Evolutionary conservation across 495 filamentous ascomycete species (phyloP), one percentile per base, ranked within the genome.

Genomic region (Pyrenopolyporus hunteri): DNA sequence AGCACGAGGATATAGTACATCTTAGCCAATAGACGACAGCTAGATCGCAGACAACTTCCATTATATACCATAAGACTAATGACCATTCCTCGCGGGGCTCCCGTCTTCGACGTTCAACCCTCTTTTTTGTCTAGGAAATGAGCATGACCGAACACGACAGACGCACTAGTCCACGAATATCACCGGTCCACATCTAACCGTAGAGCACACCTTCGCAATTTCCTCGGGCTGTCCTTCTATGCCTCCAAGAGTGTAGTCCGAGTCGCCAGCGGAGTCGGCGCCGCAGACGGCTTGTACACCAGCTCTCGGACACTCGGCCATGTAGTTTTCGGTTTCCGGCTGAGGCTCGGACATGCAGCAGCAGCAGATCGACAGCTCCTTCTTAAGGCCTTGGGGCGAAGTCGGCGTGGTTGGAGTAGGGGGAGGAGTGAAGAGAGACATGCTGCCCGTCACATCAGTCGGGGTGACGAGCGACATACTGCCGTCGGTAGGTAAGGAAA

Each of bases 221-320:
- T 31, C 13, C 35, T 53, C 55, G 56, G 37, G 22, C 9, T 64
- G 5, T 22, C 47, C 25, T 28, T 43, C 51, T 9, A 32, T n/a
- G 14, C 44, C 19, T 4, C 42, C 47, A 22, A 44, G 22, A 25
- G 10, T 42, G 22, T 42, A 57, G 2, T 37, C 43, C 47, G 56
- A 44, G 10, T 28, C n/a, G 6, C 25, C 17, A 25, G 42, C 14
- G 2, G 19, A 11, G 8, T 56, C 29, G 9, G 44, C 39, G 19
- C 45, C 48, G 42, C 56, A 58, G 4, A 60, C 55, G 23, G 23
- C 46, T 6, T 6, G 6, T 3, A 56, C 40, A n/a, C 55, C 59
- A 1, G 37, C 23, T 23, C 46, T 51, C 26, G 61, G 58, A 33
- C 44, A 62, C 31, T 37, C 37, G 33, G 52, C 13, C 7, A 50